Evolutionary conservation across 2,329 filamentous ascomycete species (phyloP).

Genomic region (Cordyceps pruinosa): DNA sequence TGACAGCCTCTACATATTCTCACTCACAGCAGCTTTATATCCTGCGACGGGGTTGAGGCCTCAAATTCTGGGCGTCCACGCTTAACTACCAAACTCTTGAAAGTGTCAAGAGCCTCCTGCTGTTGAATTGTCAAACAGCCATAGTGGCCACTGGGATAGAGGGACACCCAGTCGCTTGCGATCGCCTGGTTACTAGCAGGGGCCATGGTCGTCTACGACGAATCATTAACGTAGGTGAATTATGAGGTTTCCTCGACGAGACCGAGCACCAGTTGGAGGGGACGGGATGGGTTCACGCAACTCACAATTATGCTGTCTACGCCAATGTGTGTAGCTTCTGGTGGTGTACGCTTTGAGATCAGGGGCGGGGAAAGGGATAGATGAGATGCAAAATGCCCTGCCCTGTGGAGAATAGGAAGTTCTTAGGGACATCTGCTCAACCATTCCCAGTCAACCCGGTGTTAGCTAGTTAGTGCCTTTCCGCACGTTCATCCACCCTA

Average conservation of each 20-base stretch:
- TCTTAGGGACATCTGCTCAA: too few relatives aligned
- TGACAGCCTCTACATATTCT: neutral
- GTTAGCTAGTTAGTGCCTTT: too few relatives aligned
- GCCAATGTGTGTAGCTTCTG: neutral
- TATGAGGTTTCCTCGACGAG: neutral
- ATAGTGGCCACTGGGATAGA: neutral
- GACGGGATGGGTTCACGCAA: neutral
- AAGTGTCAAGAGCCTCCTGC: slow-evolving; percentile 57
- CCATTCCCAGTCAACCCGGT: too few relatives aligned
- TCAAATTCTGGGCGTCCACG: slow-evolving; percentile 45
- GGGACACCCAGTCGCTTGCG: neutral
- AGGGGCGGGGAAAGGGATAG: neutral
- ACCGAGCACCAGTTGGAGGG: neutral
- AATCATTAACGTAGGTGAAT: neutral
- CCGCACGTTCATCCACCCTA: too few relatives aligned
- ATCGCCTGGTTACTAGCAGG: neutral
- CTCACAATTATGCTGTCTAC: neutral
- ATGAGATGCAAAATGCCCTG: neutral
- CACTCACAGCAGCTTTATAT: neutral
- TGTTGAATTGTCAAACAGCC: slow-evolving; percentile 63
- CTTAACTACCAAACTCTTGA: slow-evolving; percentile 62
- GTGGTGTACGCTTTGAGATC: neutral
- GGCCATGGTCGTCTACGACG: neutral
- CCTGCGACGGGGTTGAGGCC: neutral
- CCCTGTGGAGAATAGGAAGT: too few relatives aligned